Conservation (phyloP, 371 early-diverging fungal genomes). For the Globomyces sp. region DNA sequence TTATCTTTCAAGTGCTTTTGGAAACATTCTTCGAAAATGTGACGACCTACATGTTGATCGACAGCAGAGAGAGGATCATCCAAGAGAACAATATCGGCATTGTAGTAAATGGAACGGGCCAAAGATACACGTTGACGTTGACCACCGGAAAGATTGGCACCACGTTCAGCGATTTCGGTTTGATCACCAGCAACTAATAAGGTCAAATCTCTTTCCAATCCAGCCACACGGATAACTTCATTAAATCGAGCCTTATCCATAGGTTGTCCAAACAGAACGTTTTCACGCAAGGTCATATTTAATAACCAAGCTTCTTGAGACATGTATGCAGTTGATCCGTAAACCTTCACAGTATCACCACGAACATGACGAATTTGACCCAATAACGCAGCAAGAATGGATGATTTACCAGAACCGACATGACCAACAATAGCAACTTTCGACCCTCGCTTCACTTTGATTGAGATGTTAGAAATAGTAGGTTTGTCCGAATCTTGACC, state of each 20-base stretch:
- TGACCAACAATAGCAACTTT: conserved; percentile 64
- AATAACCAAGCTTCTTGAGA: conserved; percentile 37
- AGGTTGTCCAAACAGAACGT: conserved; percentile 45
- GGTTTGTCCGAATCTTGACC: conserved; percentile 29
- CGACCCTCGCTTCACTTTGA: conserved; percentile 49
- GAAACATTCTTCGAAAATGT: conserved; percentile 44
- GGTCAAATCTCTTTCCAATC: conserved; percentile 75
- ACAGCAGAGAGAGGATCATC: conserved; percentile 50
- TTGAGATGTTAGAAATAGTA: conserved; percentile 20
- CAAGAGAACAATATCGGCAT: conserved; percentile 61
- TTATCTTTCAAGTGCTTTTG: conserved; percentile 33
- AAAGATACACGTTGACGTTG: conserved; percentile 46
- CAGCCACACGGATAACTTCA: conserved; percentile 48
- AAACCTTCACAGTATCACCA: conserved; percentile 27
- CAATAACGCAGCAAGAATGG: conserved; percentile 57
- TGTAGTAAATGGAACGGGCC: conserved; percentile 45
- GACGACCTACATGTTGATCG: conserved; percentile 40
- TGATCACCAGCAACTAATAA: conserved; percentile 79
- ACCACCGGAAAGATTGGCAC: conserved; percentile 47
- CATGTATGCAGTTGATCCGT: conserved; percentile 41
- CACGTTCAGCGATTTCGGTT: conserved; percentile 84
- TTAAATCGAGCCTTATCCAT: conserved; percentile 22
- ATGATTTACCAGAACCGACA: conserved; percentile 64
- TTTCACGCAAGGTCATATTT: conserved; percentile 45
- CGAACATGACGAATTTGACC: conserved; percentile 54